A percentile compares a stretch with the other conserved stretches of the same genome.
These are phyloP conservation scores for Stylonectria norvegica DNA, from an alignment of 2,329 filamentous ascomycete species.

Conservation along the genomic window DNA sequence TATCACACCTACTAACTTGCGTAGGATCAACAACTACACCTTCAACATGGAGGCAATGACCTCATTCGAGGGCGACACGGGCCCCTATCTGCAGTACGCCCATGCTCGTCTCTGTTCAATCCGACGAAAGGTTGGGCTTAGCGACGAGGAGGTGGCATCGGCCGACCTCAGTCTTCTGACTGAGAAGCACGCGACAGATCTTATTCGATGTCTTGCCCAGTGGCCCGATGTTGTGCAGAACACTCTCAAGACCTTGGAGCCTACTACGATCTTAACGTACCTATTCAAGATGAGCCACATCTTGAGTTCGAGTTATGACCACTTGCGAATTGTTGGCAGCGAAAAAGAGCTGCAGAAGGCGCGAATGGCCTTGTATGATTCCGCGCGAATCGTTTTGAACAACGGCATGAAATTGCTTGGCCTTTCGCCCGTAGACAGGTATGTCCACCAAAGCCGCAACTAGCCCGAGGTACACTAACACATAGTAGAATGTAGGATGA, in stretches of 20 bases:
- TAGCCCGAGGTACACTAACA: slow-evolving; percentile 8
- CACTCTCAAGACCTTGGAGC: slow-evolving; percentile 80
- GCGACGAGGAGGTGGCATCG: slow-evolving; percentile 54
- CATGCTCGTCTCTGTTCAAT: slow-evolving; percentile 70
- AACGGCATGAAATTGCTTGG: slow-evolving; percentile 84
- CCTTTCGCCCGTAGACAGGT: slow-evolving; percentile 67
- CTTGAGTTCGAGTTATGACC: slow-evolving; percentile 76
- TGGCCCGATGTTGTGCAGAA: slow-evolving; percentile 85
- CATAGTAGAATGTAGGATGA: slow-evolving; percentile 23
- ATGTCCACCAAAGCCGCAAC: too few species aligned
- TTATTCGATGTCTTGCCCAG: slow-evolving; percentile 73
- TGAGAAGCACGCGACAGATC: slow-evolving; percentile 68
- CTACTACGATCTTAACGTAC: slow-evolving; percentile 53
- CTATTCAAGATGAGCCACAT: slow-evolving; percentile 85
- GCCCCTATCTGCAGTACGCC: slow-evolving; percentile 81
- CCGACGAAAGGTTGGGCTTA: slow-evolving; percentile 52
- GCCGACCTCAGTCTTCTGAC: slow-evolving; percentile 67
- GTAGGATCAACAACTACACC: slow-evolving; percentile 60
- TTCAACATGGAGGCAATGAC: slow-evolving; percentile 82
- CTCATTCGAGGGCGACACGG: slow-evolving; percentile 81
- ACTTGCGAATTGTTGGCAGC: slow-evolving; percentile 76
- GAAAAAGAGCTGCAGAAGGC: slow-evolving; percentile 64
- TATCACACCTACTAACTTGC: slow-evolving; percentile 7
- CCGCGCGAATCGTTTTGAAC: slow-evolving; percentile 69
- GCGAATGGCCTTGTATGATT: slow-evolving; percentile 74